Evolutionary conservation across 2,329 filamentous ascomycete species (phyloP).

Genomic region (Teratosphaeria pseudoeucalypti): DNA sequence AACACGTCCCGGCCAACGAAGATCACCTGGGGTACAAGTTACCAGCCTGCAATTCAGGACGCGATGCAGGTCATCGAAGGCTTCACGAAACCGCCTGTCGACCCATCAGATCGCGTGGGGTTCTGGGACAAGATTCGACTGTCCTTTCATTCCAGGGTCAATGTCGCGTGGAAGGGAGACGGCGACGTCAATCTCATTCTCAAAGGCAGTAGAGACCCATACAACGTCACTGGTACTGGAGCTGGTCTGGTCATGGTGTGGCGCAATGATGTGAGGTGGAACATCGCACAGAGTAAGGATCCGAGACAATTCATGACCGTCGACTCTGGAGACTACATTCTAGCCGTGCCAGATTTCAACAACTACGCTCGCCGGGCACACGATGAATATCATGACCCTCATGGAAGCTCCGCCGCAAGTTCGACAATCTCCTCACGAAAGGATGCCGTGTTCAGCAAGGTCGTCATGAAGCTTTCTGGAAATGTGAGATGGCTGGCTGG

Average conservation of each 20-base stretch:
- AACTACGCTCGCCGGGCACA: slow-evolving; percentile 64
- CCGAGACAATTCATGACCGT: slow-evolving; percentile 92
- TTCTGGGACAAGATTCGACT: slow-evolving; percentile 99
- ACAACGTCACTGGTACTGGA: slow-evolving; percentile 82
- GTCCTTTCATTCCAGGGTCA: slow-evolving; percentile 84
- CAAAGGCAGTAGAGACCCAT: slow-evolving; percentile 83
- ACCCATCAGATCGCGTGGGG: slow-evolving; percentile 84
- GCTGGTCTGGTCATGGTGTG: slow-evolving; percentile 98
- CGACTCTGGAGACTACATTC: slow-evolving; percentile 86
- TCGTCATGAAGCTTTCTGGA: slow-evolving; percentile 95
- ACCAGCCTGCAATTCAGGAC: slow-evolving; percentile 95
- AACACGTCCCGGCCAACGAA: slow-evolving; percentile 86
- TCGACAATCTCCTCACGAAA: slow-evolving; percentile 47
- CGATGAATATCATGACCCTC: slow-evolving; percentile 40
- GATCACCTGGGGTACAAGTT: slow-evolving; percentile 95
- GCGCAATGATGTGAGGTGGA: slow-evolving; percentile 86
- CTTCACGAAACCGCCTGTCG: slow-evolving; percentile 90
- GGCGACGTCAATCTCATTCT: slow-evolving; percentile 89
- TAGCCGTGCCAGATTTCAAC: slow-evolving; percentile 89
- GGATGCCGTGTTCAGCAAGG: slow-evolving; percentile 88
- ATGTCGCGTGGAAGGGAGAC: slow-evolving; percentile 85
- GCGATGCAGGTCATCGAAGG: slow-evolving; percentile 99
- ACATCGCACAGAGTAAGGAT: slow-evolving; percentile 73
- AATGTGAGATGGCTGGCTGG: slow-evolving; percentile 90
- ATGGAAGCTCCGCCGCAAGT: slow-evolving; percentile 49